phyloP scores from a whole-genome alignment of 768 basidiomycete species.

The Thelephora ganbajun region DNA sequence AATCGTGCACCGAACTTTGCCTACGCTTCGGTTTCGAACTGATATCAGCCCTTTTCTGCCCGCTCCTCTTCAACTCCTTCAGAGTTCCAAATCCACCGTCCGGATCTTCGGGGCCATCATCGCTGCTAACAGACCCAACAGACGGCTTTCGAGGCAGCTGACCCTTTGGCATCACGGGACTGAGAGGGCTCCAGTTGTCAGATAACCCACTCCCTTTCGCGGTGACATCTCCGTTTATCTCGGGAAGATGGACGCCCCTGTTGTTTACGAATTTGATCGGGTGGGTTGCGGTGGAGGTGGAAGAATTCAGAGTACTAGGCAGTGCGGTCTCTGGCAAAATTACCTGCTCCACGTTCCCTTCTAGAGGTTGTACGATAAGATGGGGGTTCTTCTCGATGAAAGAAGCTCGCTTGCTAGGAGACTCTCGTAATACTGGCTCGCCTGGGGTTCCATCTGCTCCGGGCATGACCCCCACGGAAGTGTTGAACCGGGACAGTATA shows the following conservation, averaged over 20 bases:
- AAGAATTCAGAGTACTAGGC: background rate
- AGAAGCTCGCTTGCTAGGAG: constrained; percentile 62
- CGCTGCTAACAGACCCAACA: constrained; percentile 40
- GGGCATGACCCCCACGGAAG: constrained; percentile 9
- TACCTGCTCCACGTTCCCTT: constrained; percentile 7
- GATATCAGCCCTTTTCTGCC: constrained; percentile 8
- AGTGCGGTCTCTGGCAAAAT: background rate
- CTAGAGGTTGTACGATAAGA: constrained; percentile 15
- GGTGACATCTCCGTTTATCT: background rate
- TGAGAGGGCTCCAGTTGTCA: constrained; percentile 36
- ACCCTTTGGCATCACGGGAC: constrained; percentile 11
- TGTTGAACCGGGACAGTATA: constrained; percentile 6
- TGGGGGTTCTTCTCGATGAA: constrained; percentile 36
- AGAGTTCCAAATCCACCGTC: constrained; percentile 9
- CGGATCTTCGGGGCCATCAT: constrained; percentile 37
- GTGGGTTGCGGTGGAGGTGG: background rate
- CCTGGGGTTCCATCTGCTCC: constrained; percentile 7
- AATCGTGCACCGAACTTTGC: constrained; percentile 74
- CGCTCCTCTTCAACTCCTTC: background rate
- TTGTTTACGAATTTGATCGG: too few species aligned
- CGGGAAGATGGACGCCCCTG: background rate
- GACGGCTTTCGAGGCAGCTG: too few species aligned
- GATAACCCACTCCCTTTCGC: constrained; percentile 14
- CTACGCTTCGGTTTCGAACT: constrained; percentile 29
- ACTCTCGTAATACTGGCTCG: constrained; percentile 45